phyloP scores from a whole-genome alignment of 176 grass and related monocot genomes.

The Musa itinerans region DNA sequence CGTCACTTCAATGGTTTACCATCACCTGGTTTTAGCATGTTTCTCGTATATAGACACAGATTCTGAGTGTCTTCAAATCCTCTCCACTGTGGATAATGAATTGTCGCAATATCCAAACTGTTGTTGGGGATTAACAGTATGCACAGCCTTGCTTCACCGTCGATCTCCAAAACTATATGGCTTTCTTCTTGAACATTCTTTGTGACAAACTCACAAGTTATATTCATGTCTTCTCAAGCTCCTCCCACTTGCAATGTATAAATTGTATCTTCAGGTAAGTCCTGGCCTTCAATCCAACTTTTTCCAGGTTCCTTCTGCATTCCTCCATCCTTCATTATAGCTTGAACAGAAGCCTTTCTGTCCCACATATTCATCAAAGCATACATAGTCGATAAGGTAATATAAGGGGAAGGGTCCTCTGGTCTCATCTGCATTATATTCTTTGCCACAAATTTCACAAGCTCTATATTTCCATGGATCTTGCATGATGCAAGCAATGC shows the following conservation, averaged over 20 bases:
- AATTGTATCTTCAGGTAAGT: slow-evolving; percentile 27
- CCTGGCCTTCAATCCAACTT: slow-evolving; percentile 40
- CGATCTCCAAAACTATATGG: background rate
- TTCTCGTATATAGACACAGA: too few species aligned
- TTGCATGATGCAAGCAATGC: slow-evolving; percentile 63
- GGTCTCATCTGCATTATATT: slow-evolving; percentile 53
- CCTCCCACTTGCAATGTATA: slow-evolving; percentile 29
- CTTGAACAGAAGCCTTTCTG: slow-evolving; percentile 31
- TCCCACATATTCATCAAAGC: slow-evolving; percentile 71
- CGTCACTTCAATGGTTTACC: background rate
- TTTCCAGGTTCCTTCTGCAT: slow-evolving; percentile 43
- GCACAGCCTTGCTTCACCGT: background rate
- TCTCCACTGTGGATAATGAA: background rate
- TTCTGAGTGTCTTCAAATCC: background rate
- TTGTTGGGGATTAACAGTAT: too few species aligned
- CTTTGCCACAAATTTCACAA: slow-evolving; percentile 47
- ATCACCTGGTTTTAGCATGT: background rate
- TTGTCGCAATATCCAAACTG: too few species aligned
- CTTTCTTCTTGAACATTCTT: too few species aligned
- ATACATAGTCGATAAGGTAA: slow-evolving; percentile 51
- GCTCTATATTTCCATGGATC: slow-evolving; percentile 39
- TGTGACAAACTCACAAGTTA: background rate
- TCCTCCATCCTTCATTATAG: slow-evolving; percentile 25
- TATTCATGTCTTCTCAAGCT: slow-evolving; percentile 6
- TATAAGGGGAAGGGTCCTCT: slow-evolving; percentile 57